A percentile compares a stretch with the other conserved stretches of the same genome.
Conservation (phyloP, 2,329 filamentous ascomycete genomes). For the Rhynchosporium secalis region DNA sequence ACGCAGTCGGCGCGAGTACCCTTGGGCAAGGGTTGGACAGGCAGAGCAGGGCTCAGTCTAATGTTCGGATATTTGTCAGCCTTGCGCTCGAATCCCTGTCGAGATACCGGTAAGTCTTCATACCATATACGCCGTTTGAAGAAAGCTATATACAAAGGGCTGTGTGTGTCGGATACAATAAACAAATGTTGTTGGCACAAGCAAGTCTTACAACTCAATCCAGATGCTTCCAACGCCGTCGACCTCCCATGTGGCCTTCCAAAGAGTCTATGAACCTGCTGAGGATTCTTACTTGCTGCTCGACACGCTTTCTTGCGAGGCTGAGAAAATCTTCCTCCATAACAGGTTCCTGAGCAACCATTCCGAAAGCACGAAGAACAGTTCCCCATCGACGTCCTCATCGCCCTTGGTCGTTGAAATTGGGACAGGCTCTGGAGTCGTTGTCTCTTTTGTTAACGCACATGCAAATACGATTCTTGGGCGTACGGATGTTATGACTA, state of each 20-base stretch:
- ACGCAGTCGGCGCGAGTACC: too few species aligned
- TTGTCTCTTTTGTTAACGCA: slow-evolving; percentile 83
- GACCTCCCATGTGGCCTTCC: slow-evolving; percentile 86
- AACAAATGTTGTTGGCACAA: neutral
- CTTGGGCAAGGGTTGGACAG: neutral
- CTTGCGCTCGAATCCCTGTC: too few species aligned
- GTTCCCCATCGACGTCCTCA: slow-evolving; percentile 36
- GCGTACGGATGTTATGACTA: slow-evolving; percentile 64
- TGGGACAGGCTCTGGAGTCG: slow-evolving; percentile 88
- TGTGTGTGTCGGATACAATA: too few species aligned
- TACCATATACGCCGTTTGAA: too few species aligned
- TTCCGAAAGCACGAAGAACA: slow-evolving; percentile 11
- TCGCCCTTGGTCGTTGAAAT: slow-evolving; percentile 76
- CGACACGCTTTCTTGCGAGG: slow-evolving; percentile 75
- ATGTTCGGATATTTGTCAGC: too few species aligned
- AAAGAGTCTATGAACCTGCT: slow-evolving; percentile 88
- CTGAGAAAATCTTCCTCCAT: slow-evolving; percentile 36
- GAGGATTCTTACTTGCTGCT: slow-evolving; percentile 95
- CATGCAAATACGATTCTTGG: slow-evolving; percentile 74
- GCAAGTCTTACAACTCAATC: neutral
- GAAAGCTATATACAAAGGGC: too few species aligned
- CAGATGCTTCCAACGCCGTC: slow-evolving; percentile 89
- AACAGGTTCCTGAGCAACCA: slow-evolving; percentile 24
- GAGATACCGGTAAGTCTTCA: too few species aligned
- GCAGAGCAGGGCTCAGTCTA: neutral